A percentile compares a stretch with the other conserved stretches of the same genome.
Conservation (phyloP, 306 rosid species). For the Ammopiptanthus mongolicus region DNA sequence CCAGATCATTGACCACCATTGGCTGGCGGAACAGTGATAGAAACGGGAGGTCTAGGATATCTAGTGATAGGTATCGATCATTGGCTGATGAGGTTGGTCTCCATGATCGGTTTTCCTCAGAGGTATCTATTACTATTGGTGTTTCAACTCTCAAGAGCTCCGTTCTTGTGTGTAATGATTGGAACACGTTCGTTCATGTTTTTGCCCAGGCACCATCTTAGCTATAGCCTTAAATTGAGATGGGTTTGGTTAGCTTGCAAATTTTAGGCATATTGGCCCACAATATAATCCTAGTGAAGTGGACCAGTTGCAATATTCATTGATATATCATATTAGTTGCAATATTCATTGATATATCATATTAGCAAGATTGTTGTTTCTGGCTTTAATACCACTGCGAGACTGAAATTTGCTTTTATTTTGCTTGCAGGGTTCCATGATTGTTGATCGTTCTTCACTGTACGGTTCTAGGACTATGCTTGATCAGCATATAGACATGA, state of each 20-base stretch:
- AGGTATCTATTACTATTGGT: constrained; percentile 24
- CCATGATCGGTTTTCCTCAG: constrained; percentile 31
- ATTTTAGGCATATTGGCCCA: neutral
- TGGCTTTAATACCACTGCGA: neutral
- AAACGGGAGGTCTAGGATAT: constrained; percentile 67
- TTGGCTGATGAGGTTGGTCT: constrained; percentile 43
- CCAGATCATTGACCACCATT: constrained; percentile 40
- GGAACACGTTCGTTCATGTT: neutral
- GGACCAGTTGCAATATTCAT: neutral
- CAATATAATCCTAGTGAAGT: neutral
- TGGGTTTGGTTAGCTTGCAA: constrained; percentile 10
- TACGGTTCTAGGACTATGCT: constrained; percentile 60
- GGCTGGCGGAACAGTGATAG: constrained; percentile 66
- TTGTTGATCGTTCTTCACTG: constrained; percentile 53
- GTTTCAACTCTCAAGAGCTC: neutral
- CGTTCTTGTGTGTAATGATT: neutral
- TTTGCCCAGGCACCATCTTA: neutral
- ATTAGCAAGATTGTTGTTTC: neutral
- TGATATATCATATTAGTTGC: neutral
- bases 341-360: neutral
- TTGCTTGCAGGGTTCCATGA: constrained; percentile 60
- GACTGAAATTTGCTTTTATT: neutral
- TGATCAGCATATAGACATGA: constrained; percentile 88
- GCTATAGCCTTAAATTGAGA: neutral
- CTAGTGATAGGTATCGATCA: constrained; percentile 46